Evolutionary conservation across 2,329 filamentous ascomycete species (phyloP), one percentile per base, ranked within the genome.

Genomic region (Microthyrium microscopicum): DNA sequence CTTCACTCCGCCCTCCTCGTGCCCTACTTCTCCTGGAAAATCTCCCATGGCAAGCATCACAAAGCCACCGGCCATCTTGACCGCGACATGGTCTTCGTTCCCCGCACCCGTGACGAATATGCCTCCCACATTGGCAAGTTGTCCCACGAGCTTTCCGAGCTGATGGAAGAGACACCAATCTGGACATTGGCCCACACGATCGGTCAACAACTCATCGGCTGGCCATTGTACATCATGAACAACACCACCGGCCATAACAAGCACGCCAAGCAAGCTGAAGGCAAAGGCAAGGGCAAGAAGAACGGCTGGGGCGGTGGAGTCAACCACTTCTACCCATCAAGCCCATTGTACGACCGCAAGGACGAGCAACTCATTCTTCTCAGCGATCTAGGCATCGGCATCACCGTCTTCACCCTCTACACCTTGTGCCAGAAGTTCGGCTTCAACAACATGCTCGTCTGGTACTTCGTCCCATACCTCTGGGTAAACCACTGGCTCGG

Each of bases 401-500:
- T 89, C 48, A 70, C 67, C 36, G 60, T 61, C 36, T 60, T 66
- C 39, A 63, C 58, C 33, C 68, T 93, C 39, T 68, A 69, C 57
- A 67, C 66, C 47, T 63, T 94, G 43, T 75, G 75, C 47, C 73
- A 73, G 56, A 79, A 59, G 36, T 94, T 77, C 46, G 89, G 89
- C 50, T 87, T 75, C 66, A 55, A 64, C 52, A 95, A 94, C 65
- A 65, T 95, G 54, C 61, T 80, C 39, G 78, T 98, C 41, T 95
- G 89, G 87, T 98, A 98, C 62, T 74, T 85, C 50, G 52, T 91
- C 38, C 89, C 89, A 24, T 98, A 95, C 57, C 67, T 94, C 40
- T 94, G 87, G 87, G 85, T 94, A 36, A 92, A 95, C 71, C 84
- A 94, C 72, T 95, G 87, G 87, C 78, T 95, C 36, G 81, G 82